Conservation (phyloP, 1,284 basidiomycete species). For the Schizophyllum commune region DNA sequence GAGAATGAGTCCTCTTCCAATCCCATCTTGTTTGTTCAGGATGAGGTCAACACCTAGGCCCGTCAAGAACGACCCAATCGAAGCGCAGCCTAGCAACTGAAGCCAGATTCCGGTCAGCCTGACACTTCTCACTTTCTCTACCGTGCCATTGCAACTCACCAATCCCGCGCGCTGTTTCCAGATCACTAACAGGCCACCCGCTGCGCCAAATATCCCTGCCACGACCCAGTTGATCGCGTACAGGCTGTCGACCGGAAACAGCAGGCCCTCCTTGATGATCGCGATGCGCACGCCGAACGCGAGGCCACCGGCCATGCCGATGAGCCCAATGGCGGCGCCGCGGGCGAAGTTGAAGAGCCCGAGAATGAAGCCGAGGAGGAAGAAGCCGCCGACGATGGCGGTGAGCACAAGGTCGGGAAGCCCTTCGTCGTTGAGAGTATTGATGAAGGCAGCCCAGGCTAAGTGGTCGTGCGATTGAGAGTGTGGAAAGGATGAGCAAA, state of each 20-base stretch:
- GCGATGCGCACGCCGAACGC: constrained; percentile 49
- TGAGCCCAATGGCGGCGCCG: constrained; percentile 33
- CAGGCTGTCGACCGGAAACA: constrained; percentile 28
- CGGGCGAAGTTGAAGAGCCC: constrained; percentile 45
- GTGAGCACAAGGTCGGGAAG: constrained; percentile 46
- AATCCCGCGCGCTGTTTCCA: constrained; percentile 41
- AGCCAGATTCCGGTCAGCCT: constrained; percentile 2
- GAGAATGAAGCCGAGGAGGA: constrained; percentile 40
- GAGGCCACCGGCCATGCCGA: constrained; percentile 45
- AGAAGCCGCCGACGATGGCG: constrained; percentile 38
- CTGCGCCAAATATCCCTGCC: constrained; percentile 31
- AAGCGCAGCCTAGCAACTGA: constrained; percentile 43
- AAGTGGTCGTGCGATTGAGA: constrained; percentile 41
- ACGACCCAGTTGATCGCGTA: constrained; percentile 50
- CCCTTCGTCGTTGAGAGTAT: constrained; percentile 38
- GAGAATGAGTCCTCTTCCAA: constrained; percentile 54
- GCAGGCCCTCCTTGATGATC: constrained; percentile 39
- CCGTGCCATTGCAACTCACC: constrained; percentile 43
- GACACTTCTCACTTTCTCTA: too few species aligned
- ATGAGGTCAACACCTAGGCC: constrained; percentile 48
- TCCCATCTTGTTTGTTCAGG: constrained; percentile 48
- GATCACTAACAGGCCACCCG: constrained; percentile 33
- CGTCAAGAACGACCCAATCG: constrained; percentile 51
- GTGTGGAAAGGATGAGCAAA: neutral
- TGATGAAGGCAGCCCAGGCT: constrained; percentile 37